Evolutionary conservation across 2,329 filamentous ascomycete species (phyloP), one percentile per base, ranked within the genome.

Genomic region (Fusarium verticillioides): DNA sequence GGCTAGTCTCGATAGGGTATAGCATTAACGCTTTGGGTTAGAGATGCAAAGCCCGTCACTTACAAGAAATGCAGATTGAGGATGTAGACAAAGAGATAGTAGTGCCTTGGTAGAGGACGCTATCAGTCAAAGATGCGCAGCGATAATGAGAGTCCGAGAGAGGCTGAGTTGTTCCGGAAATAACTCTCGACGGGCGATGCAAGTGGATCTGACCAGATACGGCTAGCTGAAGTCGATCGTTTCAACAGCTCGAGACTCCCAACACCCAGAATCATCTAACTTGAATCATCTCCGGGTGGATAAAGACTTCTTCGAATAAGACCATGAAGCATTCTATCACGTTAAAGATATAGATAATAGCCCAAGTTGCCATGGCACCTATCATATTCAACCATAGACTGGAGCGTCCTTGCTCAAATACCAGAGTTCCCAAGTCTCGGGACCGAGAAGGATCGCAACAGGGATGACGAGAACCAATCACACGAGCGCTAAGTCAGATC

Each of bases 301-400:
- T 10, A 5, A 8, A 28, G 8, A 1, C 9, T 16, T 15, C 32
- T 21, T 28, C 5, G 6, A 47, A 21, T 10, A 21, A 15, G 8
- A 21, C 0, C 9, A 4, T 15, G 5, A 47, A 47, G 26, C 12
- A 15, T 7, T 3, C 3, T 1, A 3, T 9, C 13, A 13, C 7
- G 0, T 11, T 15, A 0, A 9, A 3, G 30, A 32, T 12, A 9
- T 13, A 30, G 4, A 49, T 6, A 2, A 11, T 9, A n/a, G 9
- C 4, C 10, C 3, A 19, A 9, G 4, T 4, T 50, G 4, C 7
- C 11, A 3, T 50, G 1, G 15, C 7, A 6, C 7, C 9, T 52
- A 6, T 21, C 4, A 7, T 19, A 10, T 23, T 37, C 1, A 15
- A 26, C 4, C 4, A 4, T 6, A 36, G 11, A 10, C 11, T 37